Evolutionary conservation across 2,329 filamentous ascomycete species (phyloP).

Genomic region (Penicillium paneum): DNA sequence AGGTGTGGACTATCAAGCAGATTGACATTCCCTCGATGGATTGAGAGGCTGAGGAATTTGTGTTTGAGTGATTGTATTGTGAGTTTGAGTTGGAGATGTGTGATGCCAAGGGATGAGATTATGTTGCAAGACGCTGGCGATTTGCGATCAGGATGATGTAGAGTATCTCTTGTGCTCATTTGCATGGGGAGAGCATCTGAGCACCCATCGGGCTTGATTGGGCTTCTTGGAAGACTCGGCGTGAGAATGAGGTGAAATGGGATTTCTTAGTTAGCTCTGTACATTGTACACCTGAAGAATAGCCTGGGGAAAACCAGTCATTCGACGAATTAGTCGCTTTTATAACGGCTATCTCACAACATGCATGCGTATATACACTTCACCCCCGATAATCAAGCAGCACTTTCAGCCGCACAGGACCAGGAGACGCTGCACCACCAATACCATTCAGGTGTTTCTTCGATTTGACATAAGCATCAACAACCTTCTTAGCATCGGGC

Average conservation of each 20-base stretch:
- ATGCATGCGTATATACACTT: constrained; percentile 4
- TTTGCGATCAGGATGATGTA: no score
- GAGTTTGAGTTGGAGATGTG: background rate
- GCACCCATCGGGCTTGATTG: no score
- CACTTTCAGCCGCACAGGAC: constrained; percentile 30
- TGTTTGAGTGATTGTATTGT: background rate
- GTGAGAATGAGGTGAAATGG: no score
- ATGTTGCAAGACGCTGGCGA: no score
- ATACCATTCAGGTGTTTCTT: constrained; percentile 32
- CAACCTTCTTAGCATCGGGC: constrained; percentile 19
- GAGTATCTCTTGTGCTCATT: no score
- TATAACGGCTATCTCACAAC: background rate
- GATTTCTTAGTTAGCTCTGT: no score
- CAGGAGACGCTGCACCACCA: constrained; percentile 32
- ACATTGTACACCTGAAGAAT: background rate
- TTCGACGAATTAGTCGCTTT: background rate
- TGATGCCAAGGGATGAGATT: no score
- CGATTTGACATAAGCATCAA: constrained; percentile 28
- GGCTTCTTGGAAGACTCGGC: no score
- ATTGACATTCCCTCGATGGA: constrained; percentile 39
- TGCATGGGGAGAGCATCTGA: no score
- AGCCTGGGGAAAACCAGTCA: background rate
- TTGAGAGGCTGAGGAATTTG: background rate
- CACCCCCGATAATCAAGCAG: constrained; percentile 28
- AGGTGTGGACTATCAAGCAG: constrained; percentile 37